Percentiles rank a stretch among this genome's conserved stretches.
phyloP scores from a whole-genome alignment of 805 yeast genomes.

The Wickerhamomyces chaumierensis region DNA sequence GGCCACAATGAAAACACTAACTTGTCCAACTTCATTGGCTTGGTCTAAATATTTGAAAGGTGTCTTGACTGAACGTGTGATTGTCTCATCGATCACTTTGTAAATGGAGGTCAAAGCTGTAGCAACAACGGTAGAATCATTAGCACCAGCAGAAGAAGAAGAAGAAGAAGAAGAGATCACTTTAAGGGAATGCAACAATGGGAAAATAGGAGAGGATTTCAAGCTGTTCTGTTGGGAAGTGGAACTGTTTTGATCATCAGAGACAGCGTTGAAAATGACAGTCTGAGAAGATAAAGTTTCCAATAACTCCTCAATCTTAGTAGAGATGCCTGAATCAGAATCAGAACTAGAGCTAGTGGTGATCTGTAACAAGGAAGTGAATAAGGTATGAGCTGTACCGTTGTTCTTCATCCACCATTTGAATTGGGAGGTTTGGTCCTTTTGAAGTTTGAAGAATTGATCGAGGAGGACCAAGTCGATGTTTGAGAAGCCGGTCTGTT shows the following conservation, averaged over 20 bases:
- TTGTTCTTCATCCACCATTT: slow-evolving; percentile 71
- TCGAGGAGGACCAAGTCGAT: slow-evolving; percentile 50
- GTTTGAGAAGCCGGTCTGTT: slow-evolving; percentile 24
- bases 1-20: slow-evolving; percentile 49
- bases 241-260: too few relatives aligned
- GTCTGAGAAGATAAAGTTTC: slow-evolving; percentile 37
- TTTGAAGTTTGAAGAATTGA: slow-evolving; percentile 49
- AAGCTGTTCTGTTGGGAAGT: too few relatives aligned
- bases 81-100: slow-evolving; percentile 63
- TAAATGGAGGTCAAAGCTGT: slow-evolving; percentile 31
- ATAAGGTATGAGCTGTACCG: slow-evolving; percentile 39
- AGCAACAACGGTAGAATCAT: too few relatives aligned
- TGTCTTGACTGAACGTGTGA: slow-evolving; percentile 55
- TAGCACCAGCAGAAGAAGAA: too few relatives aligned
- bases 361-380: slow-evolving; percentile 52
- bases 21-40: slow-evolving; percentile 21
- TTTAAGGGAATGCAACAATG: slow-evolving; percentile 40
- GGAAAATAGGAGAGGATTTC: slow-evolving; percentile 41
- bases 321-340: slow-evolving; percentile 17
- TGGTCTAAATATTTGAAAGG: slow-evolving; percentile 81
- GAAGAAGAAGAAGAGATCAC: slow-evolving; percentile 3
- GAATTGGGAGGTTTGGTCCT: slow-evolving; percentile 36
- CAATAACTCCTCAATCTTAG: slow-evolving; percentile 39
- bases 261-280: slow-evolving; percentile 40
- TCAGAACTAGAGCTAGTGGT: slow-evolving; percentile 18